phyloP scores from a whole-genome alignment of 768 basidiomycete genomes.

The Boletus sp. region DNA sequence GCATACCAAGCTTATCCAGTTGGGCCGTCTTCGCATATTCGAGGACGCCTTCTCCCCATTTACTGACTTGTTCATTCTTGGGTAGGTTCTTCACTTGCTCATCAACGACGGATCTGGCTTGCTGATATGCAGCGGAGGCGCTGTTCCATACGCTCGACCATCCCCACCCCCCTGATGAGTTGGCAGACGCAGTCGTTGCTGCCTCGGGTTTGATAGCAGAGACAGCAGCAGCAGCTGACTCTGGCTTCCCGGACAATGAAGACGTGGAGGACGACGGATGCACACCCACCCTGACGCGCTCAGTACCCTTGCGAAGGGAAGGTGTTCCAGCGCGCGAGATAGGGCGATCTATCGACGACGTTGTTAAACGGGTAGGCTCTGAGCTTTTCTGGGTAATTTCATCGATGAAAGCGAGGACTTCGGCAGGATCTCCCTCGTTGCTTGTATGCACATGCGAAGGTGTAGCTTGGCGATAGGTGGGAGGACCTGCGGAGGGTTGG shows the following conservation, averaged over 20 bases:
- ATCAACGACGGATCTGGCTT: constrained; percentile 84
- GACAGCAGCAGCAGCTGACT: constrained; percentile 26
- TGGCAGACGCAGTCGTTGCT: constrained; percentile 11
- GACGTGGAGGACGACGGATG: constrained; percentile 40
- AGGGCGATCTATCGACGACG: constrained; percentile 52
- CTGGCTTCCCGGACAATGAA: constrained; percentile 36
- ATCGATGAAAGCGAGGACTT: constrained; percentile 90
- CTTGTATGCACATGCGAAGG: constrained; percentile 23
- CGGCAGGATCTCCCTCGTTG: constrained; percentile 66
- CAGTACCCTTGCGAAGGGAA: constrained; percentile 68
- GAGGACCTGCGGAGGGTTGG: constrained; percentile 37
- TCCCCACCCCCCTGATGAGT: constrained; percentile 53
- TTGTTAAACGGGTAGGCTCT: constrained; percentile 63
- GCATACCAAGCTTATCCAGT: constrained; percentile 83
- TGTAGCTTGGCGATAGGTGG: constrained; percentile 23
- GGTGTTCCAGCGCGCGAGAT: constrained; percentile 68
- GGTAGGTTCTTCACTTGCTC: constrained; percentile 89
- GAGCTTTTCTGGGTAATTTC: constrained; percentile 92
- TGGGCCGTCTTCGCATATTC: constrained; percentile 88
- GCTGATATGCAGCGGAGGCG: constrained; percentile 82
- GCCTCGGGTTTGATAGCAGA: constrained; percentile 20
- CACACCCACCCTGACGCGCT: constrained; percentile 66
- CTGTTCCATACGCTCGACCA: constrained; percentile 90
- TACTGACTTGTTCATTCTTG: constrained; percentile 81
- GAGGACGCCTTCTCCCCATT: constrained; percentile 82